A percentile compares a stretch with the other conserved stretches of the same genome.
Conservation (phyloP, 2,329 filamentous ascomycete species). For the Endoconidiophora polonica region DNA sequence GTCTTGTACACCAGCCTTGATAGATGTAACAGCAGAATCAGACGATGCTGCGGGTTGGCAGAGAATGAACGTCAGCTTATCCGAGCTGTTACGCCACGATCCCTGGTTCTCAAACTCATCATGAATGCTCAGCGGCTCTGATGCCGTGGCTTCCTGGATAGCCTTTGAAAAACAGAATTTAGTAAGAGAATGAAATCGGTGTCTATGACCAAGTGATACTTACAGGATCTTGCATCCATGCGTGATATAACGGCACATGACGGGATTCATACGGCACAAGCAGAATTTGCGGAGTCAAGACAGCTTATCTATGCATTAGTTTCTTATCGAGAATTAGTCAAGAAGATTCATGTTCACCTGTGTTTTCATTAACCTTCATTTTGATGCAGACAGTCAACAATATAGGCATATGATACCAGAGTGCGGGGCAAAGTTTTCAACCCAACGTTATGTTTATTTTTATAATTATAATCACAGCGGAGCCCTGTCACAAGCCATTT, state of each 20-base stretch:
- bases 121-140: constrained; percentile 60
- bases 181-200: neutral
- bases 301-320: constrained; percentile 29
- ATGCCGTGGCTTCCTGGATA: constrained; percentile 73
- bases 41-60: constrained; percentile 33
- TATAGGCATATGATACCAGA: too few relatives aligned
- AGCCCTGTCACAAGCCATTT: too few relatives aligned
- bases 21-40: neutral
- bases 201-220: constrained; percentile 9
- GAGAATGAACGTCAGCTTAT: constrained; percentile 87
- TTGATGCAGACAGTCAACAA: constrained; percentile 5
- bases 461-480: too few relatives aligned
- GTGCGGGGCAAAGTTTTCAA: too few relatives aligned
- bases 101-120: constrained; percentile 83
- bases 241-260: constrained; percentile 71
- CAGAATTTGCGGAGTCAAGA: constrained; percentile 48
- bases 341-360: constrained; percentile 20
- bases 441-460: neutral
- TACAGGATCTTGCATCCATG: constrained; percentile 79
- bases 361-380: constrained; percentile 31
- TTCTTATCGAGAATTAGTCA: neutral
- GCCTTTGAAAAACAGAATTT: constrained; percentile 26
- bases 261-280: constrained; percentile 70
- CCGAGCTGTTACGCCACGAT: constrained; percentile 65
- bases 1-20: constrained; percentile 32